Evolutionary conservation across 805 yeast genomes (phyloP).

Genomic region (Pichia ethanolica): DNA sequence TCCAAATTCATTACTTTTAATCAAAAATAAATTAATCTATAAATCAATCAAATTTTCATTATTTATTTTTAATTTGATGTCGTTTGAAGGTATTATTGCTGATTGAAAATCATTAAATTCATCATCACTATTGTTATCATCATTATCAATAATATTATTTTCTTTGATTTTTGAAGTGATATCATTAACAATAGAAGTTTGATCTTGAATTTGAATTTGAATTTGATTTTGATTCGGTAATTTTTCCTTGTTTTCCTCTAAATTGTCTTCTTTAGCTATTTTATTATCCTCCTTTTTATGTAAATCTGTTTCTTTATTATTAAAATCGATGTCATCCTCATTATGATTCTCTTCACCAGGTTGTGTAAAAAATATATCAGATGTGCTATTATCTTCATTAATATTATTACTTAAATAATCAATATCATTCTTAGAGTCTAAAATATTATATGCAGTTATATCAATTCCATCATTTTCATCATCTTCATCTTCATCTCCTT

Average conservation of each 20-base stretch:
- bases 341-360: too few relatives aligned
- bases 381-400: background rate
- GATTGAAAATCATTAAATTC: background rate
- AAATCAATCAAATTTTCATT: slow-evolving; percentile 6
- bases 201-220: too few relatives aligned
- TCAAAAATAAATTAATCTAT: background rate
- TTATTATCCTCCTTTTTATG: too few relatives aligned
- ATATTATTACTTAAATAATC: background rate
- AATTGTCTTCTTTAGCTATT: too few relatives aligned
- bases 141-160: background rate
- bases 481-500: slow-evolving; percentile 1
- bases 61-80: too few relatives aligned
- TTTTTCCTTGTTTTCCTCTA: too few relatives aligned
- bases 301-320: too few relatives aligned
- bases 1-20: too few relatives aligned
- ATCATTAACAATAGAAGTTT: too few relatives aligned
- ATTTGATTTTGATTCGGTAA: too few relatives aligned
- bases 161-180: too few relatives aligned
- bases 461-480: background rate
- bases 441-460: background rate
- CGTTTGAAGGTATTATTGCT: background rate
- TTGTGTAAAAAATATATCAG: background rate
- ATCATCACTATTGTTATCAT: background rate
- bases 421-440: background rate
- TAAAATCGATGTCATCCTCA: too few relatives aligned